Percentiles rank a stretch among this genome's conserved stretches.
phyloP scores from a whole-genome alignment of 768 basidiomycete species.

The Tricholoma furcatifolium region DNA sequence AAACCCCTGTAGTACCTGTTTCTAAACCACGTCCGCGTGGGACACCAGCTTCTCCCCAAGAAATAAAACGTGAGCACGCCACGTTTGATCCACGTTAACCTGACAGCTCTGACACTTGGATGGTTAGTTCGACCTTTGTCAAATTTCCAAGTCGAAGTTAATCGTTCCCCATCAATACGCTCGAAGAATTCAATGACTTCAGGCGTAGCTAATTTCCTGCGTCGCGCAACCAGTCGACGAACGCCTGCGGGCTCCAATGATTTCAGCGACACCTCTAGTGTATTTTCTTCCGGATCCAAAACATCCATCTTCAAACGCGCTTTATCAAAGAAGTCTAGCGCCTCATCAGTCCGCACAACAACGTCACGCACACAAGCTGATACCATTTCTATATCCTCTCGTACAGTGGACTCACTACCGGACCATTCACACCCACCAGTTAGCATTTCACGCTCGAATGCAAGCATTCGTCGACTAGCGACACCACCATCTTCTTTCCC shows the following conservation, averaged over 20 bases:
- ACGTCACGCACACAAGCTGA: constrained; percentile 37
- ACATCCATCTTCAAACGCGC: constrained; percentile 37
- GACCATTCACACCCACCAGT: constrained; percentile 29
- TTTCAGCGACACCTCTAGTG: constrained; percentile 47
- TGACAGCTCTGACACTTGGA: constrained; percentile 3
- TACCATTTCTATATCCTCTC: constrained; percentile 44
- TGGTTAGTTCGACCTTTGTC: constrained; percentile 35
- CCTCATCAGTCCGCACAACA: constrained; percentile 45
- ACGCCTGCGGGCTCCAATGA: constrained; percentile 36
- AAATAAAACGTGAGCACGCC: constrained; percentile 32
- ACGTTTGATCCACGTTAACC: neutral
- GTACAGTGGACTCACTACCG: constrained; percentile 28
- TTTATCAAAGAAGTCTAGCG: constrained; percentile 50
- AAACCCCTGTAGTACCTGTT: constrained; percentile 61
- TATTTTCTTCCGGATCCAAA: constrained; percentile 36
- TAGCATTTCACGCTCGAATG: constrained; percentile 39
- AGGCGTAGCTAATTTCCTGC: constrained; percentile 49
- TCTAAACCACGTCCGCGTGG: constrained; percentile 34
- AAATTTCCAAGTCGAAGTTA: constrained; percentile 39
- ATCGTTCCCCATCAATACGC: constrained; percentile 50
- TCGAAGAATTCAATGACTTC: constrained; percentile 55
- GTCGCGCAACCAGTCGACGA: constrained; percentile 44
- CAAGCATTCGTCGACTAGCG: constrained; percentile 45
- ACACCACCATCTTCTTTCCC: constrained; percentile 64
- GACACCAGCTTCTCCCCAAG: constrained; percentile 19